Conservation (phyloP, 1,139 yeast genomes). For the Zhuliangozyma parablackwelliae region DNA sequence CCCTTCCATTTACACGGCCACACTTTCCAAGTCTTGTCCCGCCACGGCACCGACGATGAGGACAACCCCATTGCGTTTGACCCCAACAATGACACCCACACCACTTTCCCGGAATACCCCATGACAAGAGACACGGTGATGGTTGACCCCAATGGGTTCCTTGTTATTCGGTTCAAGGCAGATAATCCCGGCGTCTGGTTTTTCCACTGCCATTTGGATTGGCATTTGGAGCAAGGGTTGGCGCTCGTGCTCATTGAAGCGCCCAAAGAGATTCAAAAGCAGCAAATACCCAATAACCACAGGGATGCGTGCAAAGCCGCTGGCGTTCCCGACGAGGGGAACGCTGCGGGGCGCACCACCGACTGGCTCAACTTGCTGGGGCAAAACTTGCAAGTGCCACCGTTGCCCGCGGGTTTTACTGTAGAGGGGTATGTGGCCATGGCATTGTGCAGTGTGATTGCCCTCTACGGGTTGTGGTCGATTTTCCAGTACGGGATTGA, state of each 20-base stretch:
- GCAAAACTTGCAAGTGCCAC: slow-evolving; percentile 58
- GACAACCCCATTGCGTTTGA: slow-evolving; percentile 37
- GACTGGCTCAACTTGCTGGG: slow-evolving; percentile 67
- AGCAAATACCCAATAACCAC: slow-evolving; percentile 52
- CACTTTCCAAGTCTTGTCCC: slow-evolving; percentile 55
- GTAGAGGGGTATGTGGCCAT: slow-evolving; percentile 86
- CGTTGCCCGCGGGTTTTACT: slow-evolving; percentile 84
- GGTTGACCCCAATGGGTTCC: slow-evolving; percentile 64
- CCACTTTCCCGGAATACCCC: slow-evolving; percentile 46
- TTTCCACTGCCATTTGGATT: slow-evolving; percentile 64
- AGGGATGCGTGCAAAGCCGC: slow-evolving; percentile 53
- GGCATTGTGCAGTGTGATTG: slow-evolving; percentile 73
- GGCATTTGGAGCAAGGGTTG: slow-evolving; percentile 63
- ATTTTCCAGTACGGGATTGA: slow-evolving; percentile 80
- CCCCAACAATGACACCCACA: slow-evolving; percentile 26
- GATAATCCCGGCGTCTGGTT: slow-evolving; percentile 62
- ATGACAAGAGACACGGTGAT: slow-evolving; percentile 66
- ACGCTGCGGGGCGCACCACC: slow-evolving; percentile 76
- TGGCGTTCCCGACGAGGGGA: slow-evolving; percentile 54
- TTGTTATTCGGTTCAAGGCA: slow-evolving; percentile 55
- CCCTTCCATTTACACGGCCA: slow-evolving; percentile 92
- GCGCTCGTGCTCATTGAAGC: slow-evolving; percentile 50
- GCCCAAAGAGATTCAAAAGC: slow-evolving; percentile 54
- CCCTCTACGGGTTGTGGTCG: slow-evolving; percentile 70
- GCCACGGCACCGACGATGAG: slow-evolving; percentile 32